Percentiles rank a stretch among this genome's conserved stretches.
Evolutionary conservation across 805 yeast genomes (phyloP).

Genomic region (Nadsonia fulvescens): DNA sequence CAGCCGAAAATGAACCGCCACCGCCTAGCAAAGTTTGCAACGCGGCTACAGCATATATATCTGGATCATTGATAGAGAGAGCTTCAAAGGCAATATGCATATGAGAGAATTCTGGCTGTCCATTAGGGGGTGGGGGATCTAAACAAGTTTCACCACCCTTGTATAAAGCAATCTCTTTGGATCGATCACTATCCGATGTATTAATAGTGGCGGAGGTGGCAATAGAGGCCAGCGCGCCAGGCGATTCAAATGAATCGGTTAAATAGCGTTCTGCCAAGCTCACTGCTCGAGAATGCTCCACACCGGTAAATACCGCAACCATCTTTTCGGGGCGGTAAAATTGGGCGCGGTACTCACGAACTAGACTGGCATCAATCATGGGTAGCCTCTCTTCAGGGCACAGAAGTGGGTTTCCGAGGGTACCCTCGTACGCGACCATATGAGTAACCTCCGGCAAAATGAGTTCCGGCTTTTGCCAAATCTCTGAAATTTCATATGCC

Average conservation of each 20-base stretch:
- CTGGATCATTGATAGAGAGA: constrained; percentile 62
- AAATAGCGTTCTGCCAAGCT: constrained; percentile 43
- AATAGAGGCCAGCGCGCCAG: no score
- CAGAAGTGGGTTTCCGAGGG: constrained; percentile 72
- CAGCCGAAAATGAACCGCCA: constrained; percentile 94
- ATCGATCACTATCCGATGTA: no score
- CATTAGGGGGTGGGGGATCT: constrained; percentile 37
- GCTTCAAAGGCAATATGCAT: constrained; percentile 83
- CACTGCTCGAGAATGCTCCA: constrained; percentile 50
- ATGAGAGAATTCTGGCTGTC: constrained; percentile 68
- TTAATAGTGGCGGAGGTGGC: no score
- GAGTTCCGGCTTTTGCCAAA: constrained; percentile 67
- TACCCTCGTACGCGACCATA: constrained; percentile 58
- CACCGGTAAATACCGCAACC: constrained; percentile 79
- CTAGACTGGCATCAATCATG: constrained; percentile 30
- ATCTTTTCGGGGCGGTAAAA: constrained; percentile 66
- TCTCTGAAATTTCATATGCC: constrained; percentile 65
- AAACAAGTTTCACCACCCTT: constrained; percentile 41
- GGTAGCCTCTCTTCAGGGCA: constrained; percentile 59
- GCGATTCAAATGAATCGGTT: constrained; percentile 4
- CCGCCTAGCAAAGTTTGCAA: constrained; percentile 87
- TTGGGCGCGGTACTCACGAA: constrained; percentile 41
- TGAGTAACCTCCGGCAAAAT: constrained; percentile 83
- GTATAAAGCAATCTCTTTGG: constrained; percentile 34
- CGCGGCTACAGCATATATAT: constrained; percentile 78